Base-by-base conservation (phyloP, 2,329 filamentous ascomycete genomes). In the Leptographium flavum region DNA sequence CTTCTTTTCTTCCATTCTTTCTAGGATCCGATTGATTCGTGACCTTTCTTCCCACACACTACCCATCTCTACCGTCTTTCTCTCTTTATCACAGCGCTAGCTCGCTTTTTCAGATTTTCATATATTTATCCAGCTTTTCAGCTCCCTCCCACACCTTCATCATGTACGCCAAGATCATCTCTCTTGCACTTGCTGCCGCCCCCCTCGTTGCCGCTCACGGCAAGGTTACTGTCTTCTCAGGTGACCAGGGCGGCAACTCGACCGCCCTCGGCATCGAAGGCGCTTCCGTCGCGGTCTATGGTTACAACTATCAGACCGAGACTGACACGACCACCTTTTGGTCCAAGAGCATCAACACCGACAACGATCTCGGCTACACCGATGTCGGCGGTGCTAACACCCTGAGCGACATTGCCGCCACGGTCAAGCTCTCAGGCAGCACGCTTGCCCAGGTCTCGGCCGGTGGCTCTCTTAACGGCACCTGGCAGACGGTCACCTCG, bases 401-500 rank as follows among this genome's bases (percentile, higher is more conserved):
- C 36, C 63, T 44, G 13, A 27, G 14, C 2, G 35, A 32, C 33
- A 17, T 44, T 9, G 8, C 33, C 35, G n/a, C 67, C 36, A 75
- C 81, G 59, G 68, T 81, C 64, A 64, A 66, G 47, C 66, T 70
- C 57, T 79, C 69, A 6, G 76, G 76, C 47, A 62, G 60, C 48
- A 53, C 61, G 47, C 70, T 82, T 22, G 76, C 79, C 11, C 76
- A 81, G 62, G 63, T 82, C 53, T 66, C 64, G 7, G 54, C 64
- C 0, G 77, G 77, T 41, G 79, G 78, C 46, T 53, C 66, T 45
- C 53, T 82, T 49, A 63, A 63, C 53, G 80, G 82, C 68, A 81
- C 75, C 2, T 64, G 81, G 10, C 78, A 81, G 62, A 77, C 81
- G 58, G 76, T 82, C 58, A 82, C 81, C 60, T 67, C 66, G 32